Evolutionary conservation across 306 rosid species (phyloP).

Genomic region (Dryas alaskensis): DNA sequence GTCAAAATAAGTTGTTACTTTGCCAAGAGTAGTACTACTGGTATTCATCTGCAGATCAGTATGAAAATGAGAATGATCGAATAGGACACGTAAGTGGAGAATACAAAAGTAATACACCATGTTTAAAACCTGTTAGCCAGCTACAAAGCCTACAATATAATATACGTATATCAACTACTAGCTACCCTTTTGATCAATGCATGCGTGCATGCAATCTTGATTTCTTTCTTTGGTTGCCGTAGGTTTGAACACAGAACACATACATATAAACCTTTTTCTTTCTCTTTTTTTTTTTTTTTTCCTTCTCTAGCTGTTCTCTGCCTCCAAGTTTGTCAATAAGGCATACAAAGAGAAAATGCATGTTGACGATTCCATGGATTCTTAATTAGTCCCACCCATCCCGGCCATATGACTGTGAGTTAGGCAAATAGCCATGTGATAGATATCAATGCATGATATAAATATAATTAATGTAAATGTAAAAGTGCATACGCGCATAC

Average conservation of each 20-base stretch:
- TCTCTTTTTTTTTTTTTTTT: neutral
- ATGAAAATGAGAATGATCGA: too few relatives aligned
- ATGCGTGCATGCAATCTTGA: neutral
- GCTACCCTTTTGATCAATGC: neutral
- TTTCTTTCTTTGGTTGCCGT: neutral
- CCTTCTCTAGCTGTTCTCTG: neutral
- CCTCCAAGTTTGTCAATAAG: conserved; percentile 8
- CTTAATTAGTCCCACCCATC: conserved; percentile 22
- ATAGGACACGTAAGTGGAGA: too few relatives aligned
- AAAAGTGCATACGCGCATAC: conserved; percentile 3
- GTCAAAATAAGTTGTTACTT: too few relatives aligned
- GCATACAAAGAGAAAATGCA: conserved; percentile 28
- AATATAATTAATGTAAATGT: neutral
- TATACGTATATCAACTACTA: too few relatives aligned
- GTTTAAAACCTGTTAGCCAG: too few relatives aligned
- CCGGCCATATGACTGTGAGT: conserved; percentile 18
- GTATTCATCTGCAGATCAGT: too few relatives aligned
- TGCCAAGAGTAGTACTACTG: too few relatives aligned
- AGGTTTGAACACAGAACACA: too few relatives aligned
- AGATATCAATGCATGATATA: too few relatives aligned
- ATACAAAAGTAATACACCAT: too few relatives aligned
- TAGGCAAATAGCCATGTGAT: conserved; percentile 14
- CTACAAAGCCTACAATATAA: too few relatives aligned
- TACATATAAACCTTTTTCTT: neutral
- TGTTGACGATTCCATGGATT: conserved; percentile 17